These are phyloP conservation scores for Endocalyx cinctus DNA, from an alignment of 2,329 filamentous ascomycete species.

Conservation along the genomic window DNA sequence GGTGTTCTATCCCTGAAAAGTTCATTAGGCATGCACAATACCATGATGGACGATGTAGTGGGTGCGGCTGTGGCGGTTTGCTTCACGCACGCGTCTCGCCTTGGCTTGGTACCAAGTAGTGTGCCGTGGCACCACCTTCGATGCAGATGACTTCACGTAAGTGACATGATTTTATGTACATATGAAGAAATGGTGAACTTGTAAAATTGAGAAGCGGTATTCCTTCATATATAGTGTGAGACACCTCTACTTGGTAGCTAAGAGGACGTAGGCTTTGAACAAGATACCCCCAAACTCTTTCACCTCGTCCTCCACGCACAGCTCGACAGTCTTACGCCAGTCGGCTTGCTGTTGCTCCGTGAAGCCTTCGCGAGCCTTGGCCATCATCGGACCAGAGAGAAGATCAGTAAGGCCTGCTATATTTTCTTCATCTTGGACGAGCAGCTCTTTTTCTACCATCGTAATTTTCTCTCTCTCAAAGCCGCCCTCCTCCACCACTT, in stretches of 20 bases:
- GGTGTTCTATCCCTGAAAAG: too few relatives aligned
- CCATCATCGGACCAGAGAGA: constrained; percentile 25
- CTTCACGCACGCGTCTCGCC: too few relatives aligned
- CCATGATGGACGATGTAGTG: too few relatives aligned
- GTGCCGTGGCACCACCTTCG: too few relatives aligned
- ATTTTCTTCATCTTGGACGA: constrained; percentile 20
- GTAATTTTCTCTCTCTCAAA: constrained; percentile 17
- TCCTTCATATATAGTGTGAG: too few relatives aligned
- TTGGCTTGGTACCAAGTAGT: too few relatives aligned
- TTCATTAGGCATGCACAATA: too few relatives aligned
- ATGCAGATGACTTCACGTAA: too few relatives aligned
- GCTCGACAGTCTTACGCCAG: constrained; percentile 16
- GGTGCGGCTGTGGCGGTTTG: too few relatives aligned
- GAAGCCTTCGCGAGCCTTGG: constrained; percentile 22
- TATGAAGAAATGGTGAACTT: too few relatives aligned
- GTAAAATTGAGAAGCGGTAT: too few relatives aligned
- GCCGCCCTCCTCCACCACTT: constrained; percentile 18
- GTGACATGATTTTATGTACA: too few relatives aligned
- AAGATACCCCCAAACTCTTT: constrained; percentile 19
- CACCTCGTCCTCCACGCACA: constrained; percentile 20
- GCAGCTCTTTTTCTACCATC: constrained; percentile 16
- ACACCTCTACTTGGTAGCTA: constrained; percentile 19
- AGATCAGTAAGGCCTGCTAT: constrained; percentile 22
- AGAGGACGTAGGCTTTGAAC: constrained; percentile 20
- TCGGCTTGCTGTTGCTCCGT: constrained; percentile 18